Evolutionary conservation across 176 grass and related monocot genomes (phyloP).

Genomic region (Aegilops speltoides): DNA sequence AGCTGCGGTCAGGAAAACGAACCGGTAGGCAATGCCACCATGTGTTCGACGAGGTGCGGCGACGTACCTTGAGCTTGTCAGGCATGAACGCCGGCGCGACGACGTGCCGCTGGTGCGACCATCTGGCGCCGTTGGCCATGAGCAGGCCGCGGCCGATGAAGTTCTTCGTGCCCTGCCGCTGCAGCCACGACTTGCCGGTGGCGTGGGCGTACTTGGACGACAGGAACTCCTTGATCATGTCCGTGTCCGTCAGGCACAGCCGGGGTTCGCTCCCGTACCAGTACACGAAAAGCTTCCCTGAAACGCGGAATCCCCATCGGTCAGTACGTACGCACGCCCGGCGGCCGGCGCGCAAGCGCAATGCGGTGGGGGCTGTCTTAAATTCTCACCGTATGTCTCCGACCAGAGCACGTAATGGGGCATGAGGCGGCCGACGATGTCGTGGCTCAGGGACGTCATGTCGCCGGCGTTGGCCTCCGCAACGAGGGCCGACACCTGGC

Average conservation of each 20-base stretch:
- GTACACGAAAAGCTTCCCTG: slow-evolving; percentile 86
- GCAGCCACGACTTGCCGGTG: slow-evolving; percentile 85
- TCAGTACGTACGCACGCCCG: background rate
- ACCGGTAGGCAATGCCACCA: background rate
- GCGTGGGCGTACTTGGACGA: slow-evolving; percentile 72
- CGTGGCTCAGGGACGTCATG: slow-evolving; percentile 65
- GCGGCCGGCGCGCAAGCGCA: slow-evolving; percentile 21
- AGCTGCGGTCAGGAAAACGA: background rate
- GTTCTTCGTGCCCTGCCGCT: slow-evolving; percentile 66
- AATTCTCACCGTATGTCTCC: slow-evolving; percentile 49
- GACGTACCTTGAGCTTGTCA: slow-evolving; percentile 78
- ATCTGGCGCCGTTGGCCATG: slow-evolving; percentile 84
- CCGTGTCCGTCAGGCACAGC: slow-evolving; percentile 78
- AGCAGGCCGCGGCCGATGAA: slow-evolving; percentile 85
- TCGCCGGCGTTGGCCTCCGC: slow-evolving; percentile 54
- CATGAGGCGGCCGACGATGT: slow-evolving; percentile 89
- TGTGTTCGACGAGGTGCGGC: background rate
- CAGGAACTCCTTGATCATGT: slow-evolving; percentile 81
- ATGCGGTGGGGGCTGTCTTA: background rate
- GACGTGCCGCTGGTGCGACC: slow-evolving; percentile 93
- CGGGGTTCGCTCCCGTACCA: slow-evolving; percentile 89
- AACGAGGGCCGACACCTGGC: slow-evolving; percentile 54
- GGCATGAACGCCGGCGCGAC: slow-evolving; percentile 95
- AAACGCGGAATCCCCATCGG: background rate
- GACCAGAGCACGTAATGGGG: slow-evolving; percentile 94